Evolutionary conservation across 176 grass and related monocot species (phyloP).

Genomic region (Stipa capillata): DNA sequence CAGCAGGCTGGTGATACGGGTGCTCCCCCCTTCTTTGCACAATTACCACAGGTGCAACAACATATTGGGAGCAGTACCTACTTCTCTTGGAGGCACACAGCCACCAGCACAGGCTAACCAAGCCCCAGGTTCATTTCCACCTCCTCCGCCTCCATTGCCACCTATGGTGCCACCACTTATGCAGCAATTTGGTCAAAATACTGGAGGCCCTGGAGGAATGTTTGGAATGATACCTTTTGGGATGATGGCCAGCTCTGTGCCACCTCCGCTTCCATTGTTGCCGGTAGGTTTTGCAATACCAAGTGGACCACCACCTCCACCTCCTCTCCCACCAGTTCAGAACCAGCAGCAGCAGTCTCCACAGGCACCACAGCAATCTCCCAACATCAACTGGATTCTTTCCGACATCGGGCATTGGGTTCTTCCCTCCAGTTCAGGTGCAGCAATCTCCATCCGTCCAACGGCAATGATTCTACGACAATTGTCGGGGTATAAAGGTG

Average conservation of each 20-base stretch:
- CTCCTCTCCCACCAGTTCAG: slow-evolving; percentile 34
- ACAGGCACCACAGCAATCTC: slow-evolving; percentile 45
- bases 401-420: slow-evolving; percentile 49
- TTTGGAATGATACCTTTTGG: slow-evolving; percentile 41
- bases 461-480: slow-evolving; percentile 41
- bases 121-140: slow-evolving; percentile 37
- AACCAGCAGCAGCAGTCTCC: slow-evolving; percentile 56
- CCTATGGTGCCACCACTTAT: slow-evolving; percentile 44
- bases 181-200: slow-evolving; percentile 56
- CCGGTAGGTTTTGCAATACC: slow-evolving; percentile 28
- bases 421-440: slow-evolving; percentile 61
- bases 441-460: slow-evolving; percentile 68
- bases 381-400: slow-evolving; percentile 55
- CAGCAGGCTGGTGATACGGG: slow-evolving; percentile 32
- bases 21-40: slow-evolving; percentile 39
- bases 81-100: slow-evolving; percentile 28
- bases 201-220: slow-evolving; percentile 48
- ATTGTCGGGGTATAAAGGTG: slow-evolving; percentile 11
- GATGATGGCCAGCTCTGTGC: slow-evolving; percentile 39
- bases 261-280: slow-evolving; percentile 46
- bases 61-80: slow-evolving; percentile 33
- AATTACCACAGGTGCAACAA: slow-evolving; percentile 30
- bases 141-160: slow-evolving; percentile 52
- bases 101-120: slow-evolving; percentile 26
- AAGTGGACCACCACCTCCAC: slow-evolving; percentile 38